Evolutionary conservation across 768 basidiomycete genomes (phyloP).

Genomic region (Trametes punicea): DNA sequence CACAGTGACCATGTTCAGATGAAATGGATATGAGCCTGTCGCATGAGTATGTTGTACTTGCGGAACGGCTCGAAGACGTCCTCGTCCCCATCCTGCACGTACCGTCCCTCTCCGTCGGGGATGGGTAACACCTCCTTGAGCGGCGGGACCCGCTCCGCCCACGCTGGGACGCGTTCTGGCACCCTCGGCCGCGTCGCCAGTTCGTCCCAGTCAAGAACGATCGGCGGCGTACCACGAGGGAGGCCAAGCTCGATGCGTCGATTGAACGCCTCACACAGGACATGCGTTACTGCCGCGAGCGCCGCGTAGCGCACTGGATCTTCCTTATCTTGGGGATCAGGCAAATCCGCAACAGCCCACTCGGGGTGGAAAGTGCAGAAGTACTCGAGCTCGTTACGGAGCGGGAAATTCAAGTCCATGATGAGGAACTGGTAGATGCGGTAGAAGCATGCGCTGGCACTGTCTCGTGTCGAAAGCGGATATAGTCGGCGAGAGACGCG

Average conservation of each 20-base stretch:
- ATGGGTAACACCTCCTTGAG: neutral
- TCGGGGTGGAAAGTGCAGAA: neutral
- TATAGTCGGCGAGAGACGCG: neutral
- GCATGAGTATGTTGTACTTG: neutral
- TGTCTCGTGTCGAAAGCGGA: constrained; percentile 1
- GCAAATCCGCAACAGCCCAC: neutral
- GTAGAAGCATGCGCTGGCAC: constrained; percentile 23
- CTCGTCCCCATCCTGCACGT: neutral
- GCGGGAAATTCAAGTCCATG: neutral
- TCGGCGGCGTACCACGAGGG: constrained; percentile 33
- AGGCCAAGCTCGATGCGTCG: constrained; percentile 29
- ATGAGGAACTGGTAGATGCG: constrained; percentile 1
- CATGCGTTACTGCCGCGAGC: neutral
- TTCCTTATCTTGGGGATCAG: neutral
- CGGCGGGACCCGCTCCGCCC: constrained; percentile 23
- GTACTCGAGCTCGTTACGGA: constrained; percentile 3
- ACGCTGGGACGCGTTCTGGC: constrained; percentile 28
- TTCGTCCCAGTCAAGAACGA: constrained; percentile 32
- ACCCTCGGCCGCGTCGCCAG: constrained; percentile 30
- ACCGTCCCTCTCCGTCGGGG: neutral
- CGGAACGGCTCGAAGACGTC: neutral
- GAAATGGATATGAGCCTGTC: neutral
- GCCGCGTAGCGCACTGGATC: neutral
- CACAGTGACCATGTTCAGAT: neutral
- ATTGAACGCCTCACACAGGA: neutral